Base-by-base conservation (phyloP, 1,284 basidiomycete species). In the Cryptococcus sp. region DNA sequence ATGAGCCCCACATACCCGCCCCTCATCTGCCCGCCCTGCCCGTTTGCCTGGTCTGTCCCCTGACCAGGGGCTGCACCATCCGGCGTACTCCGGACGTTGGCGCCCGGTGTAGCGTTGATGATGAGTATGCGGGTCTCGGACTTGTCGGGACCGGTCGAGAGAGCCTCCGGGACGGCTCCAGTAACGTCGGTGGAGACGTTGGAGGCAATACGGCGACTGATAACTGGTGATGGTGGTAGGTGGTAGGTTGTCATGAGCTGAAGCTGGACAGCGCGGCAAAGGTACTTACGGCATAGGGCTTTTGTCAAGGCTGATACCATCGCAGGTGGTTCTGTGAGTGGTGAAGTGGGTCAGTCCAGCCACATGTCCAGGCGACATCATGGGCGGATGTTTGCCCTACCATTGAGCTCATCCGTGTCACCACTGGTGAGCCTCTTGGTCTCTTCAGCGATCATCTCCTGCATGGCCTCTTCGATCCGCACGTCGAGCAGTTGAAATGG, bases 291-390 rank as follows among this genome's bases (percentile, higher is more conserved):
- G 68, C 93, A 96, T 21, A 97, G 78, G 2, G 91, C 87, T 73
- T 93, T 94, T 13, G 89, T 88, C 49, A 97, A 76, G 12, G 92
- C 91, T 38, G 88, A 85, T 42, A 96, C 92, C 44, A 96, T 80
- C 0, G 86, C 86, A 53, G 85, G 84, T 7, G 88, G 75, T 35
- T 73, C 75, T 77, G 55, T 12, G 6, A 39, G 9, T 5, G 28
- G 28, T 33, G 9, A 5, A 33, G 4, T 33, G 9, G 9, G 28
- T 59, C 36, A 59, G 50, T 49, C 45, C 40, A 7, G 15, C 7
- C 38, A 62, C 46, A 53, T 54, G 28, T 18, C 3, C 9, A 18
- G 33, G 12, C 12, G 3, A 24, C 11, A 18, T 35, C 18, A 9
- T 49, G 49, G 20, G 18, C 20, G 4, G n/a, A n/a, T 39, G 28